These are phyloP conservation scores for Cyberlindnera maclurae DNA, from an alignment of 805 yeast species.

Conservation along the genomic window DNA sequence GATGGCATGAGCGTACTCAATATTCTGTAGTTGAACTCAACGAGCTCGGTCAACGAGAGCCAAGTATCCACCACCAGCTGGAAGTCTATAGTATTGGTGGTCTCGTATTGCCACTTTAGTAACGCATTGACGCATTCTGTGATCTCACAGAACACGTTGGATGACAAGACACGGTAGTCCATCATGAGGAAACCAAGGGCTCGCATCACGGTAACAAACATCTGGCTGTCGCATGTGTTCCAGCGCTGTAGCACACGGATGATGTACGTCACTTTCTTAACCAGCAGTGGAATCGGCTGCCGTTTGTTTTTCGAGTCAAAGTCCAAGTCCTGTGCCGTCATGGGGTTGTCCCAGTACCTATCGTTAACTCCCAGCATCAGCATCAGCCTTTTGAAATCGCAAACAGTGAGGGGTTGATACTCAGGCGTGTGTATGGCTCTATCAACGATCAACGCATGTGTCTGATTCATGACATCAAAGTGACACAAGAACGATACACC, in stretches of 20 bases:
- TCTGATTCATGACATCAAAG: not conserved
- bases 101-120: not conserved
- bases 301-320: slow-evolving; percentile 2
- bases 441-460: not conserved
- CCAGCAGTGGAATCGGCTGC: not conserved
- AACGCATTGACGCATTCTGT: not conserved
- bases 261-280: slow-evolving; percentile 6
- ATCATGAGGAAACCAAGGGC: slow-evolving; percentile 8
- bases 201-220: not conserved
- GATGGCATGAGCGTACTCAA: slow-evolving; percentile 3
- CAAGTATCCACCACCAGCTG: slow-evolving; percentile 1
- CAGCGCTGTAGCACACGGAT: not conserved
- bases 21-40: slow-evolving; percentile 3
- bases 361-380: too few species aligned
- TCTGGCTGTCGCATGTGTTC: not conserved
- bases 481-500: not conserved
- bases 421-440: not conserved
- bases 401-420: not conserved
- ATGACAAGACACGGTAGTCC: slow-evolving; percentile 6
- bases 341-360: too few species aligned
- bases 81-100: not conserved
- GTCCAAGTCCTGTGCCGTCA: not conserved
- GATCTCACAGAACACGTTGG: not conserved
- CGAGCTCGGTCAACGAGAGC: slow-evolving; percentile 2
- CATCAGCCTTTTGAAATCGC: too few species aligned